Evolutionary conservation across 768 basidiomycete species (phyloP), one percentile per base, ranked within the genome.

Genomic region (Agrocybe praecox): DNA sequence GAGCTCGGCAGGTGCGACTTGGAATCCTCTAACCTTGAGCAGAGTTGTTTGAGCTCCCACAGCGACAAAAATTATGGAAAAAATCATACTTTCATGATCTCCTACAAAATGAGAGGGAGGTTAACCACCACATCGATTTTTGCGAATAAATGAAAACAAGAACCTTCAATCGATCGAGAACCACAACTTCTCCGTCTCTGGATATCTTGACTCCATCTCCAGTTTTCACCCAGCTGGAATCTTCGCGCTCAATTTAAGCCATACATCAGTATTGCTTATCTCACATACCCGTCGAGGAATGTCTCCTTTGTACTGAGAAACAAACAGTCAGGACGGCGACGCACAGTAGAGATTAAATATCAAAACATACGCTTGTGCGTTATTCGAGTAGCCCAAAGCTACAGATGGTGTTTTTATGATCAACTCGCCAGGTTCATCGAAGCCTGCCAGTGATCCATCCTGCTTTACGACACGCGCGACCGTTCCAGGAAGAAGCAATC

Each of bases 1-100:
- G 9, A 89, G 74, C 59, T 89, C 88, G 3, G 89, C 87, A 2
- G 88, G 89, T 1, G 89, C 86, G 1, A 90, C 88, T 65, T 90
- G 88, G 66, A 86, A 87, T 2, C 89, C 89, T 63, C 72, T 79
- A 43, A 87, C 84, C 73, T 69, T 40, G 29, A 21, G 15, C n/a
- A 74, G 72, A 68, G 75, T 70, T 24, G 15, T 24, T 11, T 34
- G n/a, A 43, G n/a, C n/a, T n/a, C n/a, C n/a, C n/a, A n/a, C n/a
- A n/a, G n/a, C n/a, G 73, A 46, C 29, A 32, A 18, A 32, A 7
- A 34, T n/a, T 40, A 23, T 22, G 12, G 1, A 14, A 40, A 15
- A 14, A 12, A 19, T 32, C 40, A 54, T 15, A 73, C 74, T 65
- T 80, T 79, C 76, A 80, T 76, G 46, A 80, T 78, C 69, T 80